Evolutionary conservation across 495 filamentous ascomycete genomes (phyloP).

Genomic region (Trichoderma reesei): DNA sequence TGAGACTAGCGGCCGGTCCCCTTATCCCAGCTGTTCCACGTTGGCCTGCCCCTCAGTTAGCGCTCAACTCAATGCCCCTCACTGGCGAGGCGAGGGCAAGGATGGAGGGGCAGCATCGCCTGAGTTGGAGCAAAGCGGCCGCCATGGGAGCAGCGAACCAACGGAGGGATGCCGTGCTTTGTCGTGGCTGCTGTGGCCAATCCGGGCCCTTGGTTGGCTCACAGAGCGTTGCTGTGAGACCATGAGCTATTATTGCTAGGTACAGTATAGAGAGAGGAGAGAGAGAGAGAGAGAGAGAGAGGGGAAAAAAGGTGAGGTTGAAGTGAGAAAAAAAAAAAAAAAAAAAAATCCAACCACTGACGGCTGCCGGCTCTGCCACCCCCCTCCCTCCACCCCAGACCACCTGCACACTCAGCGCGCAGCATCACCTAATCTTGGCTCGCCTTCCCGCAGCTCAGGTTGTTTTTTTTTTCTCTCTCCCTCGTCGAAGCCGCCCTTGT

Average conservation of each 20-base stretch:
- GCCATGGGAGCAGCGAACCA: too few species aligned
- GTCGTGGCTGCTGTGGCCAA: neutral
- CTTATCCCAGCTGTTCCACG: neutral
- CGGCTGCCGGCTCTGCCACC: neutral
- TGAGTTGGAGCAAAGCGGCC: too few species aligned
- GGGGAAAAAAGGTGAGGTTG: neutral
- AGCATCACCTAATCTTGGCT: neutral
- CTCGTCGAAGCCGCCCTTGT: neutral
- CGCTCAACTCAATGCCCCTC: neutral
- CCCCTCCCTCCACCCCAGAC: neutral
- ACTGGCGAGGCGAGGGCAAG: neutral
- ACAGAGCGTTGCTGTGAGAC: neutral
- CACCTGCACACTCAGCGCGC: too few species aligned
- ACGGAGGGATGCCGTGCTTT: too few species aligned
- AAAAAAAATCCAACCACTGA: neutral
- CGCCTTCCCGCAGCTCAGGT: neutral
- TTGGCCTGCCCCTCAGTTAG: neutral
- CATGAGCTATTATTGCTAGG: too few species aligned
- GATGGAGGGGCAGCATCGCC: too few species aligned
- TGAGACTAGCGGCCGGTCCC: slow-evolving; percentile 7
- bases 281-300: too few species aligned
- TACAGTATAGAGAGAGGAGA: too few species aligned
- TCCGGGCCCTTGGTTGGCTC: neutral
- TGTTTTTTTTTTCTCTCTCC: neutral
- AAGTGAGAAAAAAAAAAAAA: neutral